Conservation (phyloP, 352 stramenopile species). For the Pythium myriotylum region DNA sequence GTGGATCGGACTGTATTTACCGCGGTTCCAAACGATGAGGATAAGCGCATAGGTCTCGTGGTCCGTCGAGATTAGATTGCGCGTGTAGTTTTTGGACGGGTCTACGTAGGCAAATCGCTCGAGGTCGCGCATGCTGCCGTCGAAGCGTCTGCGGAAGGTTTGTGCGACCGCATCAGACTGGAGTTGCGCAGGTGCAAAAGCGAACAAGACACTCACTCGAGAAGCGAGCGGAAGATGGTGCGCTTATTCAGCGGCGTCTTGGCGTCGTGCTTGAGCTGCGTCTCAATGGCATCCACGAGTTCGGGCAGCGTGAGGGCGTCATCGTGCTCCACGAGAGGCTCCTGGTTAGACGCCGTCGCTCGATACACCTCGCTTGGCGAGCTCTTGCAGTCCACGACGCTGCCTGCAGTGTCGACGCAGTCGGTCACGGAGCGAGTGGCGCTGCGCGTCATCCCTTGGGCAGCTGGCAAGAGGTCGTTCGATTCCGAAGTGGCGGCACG, state of each 20-base stretch:
- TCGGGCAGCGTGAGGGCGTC: slow-evolving; percentile 35
- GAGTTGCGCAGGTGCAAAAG: neutral
- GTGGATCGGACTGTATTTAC: slow-evolving; percentile 90
- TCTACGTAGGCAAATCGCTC: slow-evolving; percentile 75
- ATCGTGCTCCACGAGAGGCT: neutral
- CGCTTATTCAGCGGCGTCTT: slow-evolving; percentile 44
- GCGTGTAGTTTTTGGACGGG: slow-evolving; percentile 82
- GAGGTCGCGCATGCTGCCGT: slow-evolving; percentile 48
- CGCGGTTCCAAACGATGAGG: slow-evolving; percentile 91
- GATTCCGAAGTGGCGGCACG: neutral
- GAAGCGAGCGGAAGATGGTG: slow-evolving; percentile 34
- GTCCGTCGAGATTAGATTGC: slow-evolving; percentile 91
- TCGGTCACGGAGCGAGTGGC: slow-evolving; percentile 21
- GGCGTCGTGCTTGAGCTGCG: slow-evolving; percentile 35
- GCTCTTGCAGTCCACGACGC: slow-evolving; percentile 7
- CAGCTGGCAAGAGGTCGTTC: neutral
- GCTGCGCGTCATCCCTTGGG: slow-evolving; percentile 25
- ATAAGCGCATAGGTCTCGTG: slow-evolving; percentile 91
- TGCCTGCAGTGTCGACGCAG: neutral
- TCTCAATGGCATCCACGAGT: slow-evolving; percentile 50
- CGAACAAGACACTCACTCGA: slow-evolving; percentile 33
- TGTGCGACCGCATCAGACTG: neutral
- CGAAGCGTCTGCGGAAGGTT: slow-evolving; percentile 33
- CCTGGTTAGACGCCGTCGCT: slow-evolving; percentile 13
- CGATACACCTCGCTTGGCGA: slow-evolving; percentile 16